Evolutionary conservation across 2,329 filamentous ascomycete species (phyloP).

Genomic region (Metarhizium sp.): DNA sequence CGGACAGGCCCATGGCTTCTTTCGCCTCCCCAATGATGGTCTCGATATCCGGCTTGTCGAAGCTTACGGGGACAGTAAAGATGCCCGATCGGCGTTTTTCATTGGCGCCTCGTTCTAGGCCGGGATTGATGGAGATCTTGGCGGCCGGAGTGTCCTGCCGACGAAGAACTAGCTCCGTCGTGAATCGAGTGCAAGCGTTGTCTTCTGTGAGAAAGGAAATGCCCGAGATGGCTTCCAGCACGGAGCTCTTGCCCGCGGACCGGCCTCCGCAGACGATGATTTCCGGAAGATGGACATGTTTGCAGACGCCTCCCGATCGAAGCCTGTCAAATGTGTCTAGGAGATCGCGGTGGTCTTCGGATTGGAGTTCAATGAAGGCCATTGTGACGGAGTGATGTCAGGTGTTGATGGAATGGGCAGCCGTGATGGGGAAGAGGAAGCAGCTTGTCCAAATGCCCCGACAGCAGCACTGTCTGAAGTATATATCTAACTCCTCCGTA

Average conservation of each 20-base stretch:
- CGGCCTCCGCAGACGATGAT: conserved; percentile 53
- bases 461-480: too few relatives aligned
- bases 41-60: conserved; percentile 4
- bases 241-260: conserved; percentile 54
- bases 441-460: background rate
- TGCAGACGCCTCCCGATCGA: conserved; percentile 8
- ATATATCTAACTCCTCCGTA: too few relatives aligned
- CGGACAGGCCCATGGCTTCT: conserved; percentile 8
- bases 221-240: conserved; percentile 54
- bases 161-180: conserved; percentile 51
- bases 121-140: conserved; percentile 22
- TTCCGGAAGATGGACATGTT: conserved; percentile 29
- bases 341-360: conserved; percentile 7
- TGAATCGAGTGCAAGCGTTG: conserved; percentile 52
- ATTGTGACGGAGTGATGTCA: background rate
- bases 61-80: conserved; percentile 4
- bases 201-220: conserved; percentile 50
- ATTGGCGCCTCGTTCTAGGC: conserved; percentile 14
- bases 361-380: conserved; percentile 7
- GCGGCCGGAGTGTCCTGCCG: conserved; percentile 24
- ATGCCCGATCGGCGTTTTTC: conserved; percentile 13
- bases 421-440: background rate
- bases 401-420: background rate
- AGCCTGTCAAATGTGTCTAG: conserved; percentile 11
- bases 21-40: conserved; percentile 6